A percentile compares a stretch with the other conserved stretches of the same genome.
Evolutionary conservation across 306 rosid species (phyloP).

Genomic region (Prunus salicina): DNA sequence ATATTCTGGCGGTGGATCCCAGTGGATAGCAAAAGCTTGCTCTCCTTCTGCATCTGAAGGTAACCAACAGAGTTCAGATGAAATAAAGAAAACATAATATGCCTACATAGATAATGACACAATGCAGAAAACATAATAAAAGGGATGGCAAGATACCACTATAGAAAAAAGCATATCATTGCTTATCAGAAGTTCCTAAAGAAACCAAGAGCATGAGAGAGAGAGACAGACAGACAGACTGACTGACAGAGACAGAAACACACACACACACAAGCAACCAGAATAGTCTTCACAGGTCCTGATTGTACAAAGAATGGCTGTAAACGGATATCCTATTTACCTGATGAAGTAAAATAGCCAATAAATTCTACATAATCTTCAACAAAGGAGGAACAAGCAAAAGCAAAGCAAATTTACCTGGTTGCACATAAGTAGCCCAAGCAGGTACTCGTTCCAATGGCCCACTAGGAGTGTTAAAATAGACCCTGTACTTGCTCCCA

Average conservation of each 20-base stretch:
- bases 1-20: constrained; percentile 92
- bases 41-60: constrained; percentile 62
- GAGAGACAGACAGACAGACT: neutral
- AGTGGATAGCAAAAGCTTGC: constrained; percentile 85
- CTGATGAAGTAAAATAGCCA: neutral
- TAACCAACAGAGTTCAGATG: constrained; percentile 19
- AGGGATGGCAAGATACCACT: neutral
- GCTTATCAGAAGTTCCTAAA: neutral
- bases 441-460: constrained; percentile 94
- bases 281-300: neutral
- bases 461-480: constrained; percentile 89
- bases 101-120: neutral
- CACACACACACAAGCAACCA: neutral
- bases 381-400: constrained; percentile 12
- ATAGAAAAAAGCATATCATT: neutral
- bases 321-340: neutral
- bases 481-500: constrained; percentile 94
- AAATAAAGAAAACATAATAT: constrained; percentile 7
- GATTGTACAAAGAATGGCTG: neutral
- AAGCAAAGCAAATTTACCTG: constrained; percentile 52
- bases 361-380: neutral
- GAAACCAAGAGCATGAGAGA: neutral
- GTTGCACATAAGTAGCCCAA: constrained; percentile 98
- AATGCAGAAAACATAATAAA: neutral
- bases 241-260: neutral